Evolutionary conservation across 2,329 filamentous ascomycete genomes (phyloP).

Genomic region (Beauveria scarabaeidicola): DNA sequence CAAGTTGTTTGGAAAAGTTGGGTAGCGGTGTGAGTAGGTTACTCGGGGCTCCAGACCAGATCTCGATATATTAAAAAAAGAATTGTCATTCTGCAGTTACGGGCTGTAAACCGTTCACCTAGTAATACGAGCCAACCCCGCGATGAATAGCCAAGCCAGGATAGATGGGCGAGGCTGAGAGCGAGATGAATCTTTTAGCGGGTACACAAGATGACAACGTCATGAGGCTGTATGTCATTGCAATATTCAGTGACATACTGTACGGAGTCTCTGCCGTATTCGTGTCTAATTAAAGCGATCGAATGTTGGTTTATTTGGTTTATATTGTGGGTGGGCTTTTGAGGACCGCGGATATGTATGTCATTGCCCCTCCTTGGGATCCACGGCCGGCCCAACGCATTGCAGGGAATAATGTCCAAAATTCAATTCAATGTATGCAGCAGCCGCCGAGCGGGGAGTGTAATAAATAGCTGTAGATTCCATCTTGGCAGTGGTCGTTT

Average conservation of each 20-base stretch:
- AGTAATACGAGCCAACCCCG: too few species aligned
- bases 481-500: background rate
- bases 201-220: background rate
- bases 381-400: background rate
- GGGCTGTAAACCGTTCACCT: too few species aligned
- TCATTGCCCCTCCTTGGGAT: background rate
- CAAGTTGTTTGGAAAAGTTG: too few species aligned
- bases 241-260: background rate
- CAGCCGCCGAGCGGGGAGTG: background rate
- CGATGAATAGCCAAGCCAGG: background rate
- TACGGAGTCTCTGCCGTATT: background rate
- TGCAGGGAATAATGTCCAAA: background rate
- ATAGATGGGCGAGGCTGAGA: too few species aligned
- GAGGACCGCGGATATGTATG: background rate
- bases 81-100: too few species aligned
- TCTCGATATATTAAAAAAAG: too few species aligned
- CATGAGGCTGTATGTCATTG: background rate
- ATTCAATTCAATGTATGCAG: background rate
- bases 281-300: background rate
- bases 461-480: background rate
- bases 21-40: too few species aligned
- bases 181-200: too few species aligned
- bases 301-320: too few species aligned
- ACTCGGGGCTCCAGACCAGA: too few species aligned
- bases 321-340: too few species aligned